phyloP scores from a whole-genome alignment of 2,329 filamentous ascomycete genomes.

The Madurella fahalii region DNA sequence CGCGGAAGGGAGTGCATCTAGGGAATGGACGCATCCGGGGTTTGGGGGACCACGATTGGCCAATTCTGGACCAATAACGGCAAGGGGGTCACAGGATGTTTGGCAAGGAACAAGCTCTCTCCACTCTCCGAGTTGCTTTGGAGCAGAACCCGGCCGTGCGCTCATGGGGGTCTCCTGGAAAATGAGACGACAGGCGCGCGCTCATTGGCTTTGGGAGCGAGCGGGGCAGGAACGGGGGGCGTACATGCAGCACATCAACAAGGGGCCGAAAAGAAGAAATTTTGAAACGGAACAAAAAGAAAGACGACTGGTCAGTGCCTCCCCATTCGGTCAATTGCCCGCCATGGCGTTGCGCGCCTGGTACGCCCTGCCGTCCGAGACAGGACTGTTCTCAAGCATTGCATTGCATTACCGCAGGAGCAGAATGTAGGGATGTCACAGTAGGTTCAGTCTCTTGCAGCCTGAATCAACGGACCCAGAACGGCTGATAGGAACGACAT shows the following conservation, averaged over 20 bases:
- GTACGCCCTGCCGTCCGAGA: neutral
- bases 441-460: neutral
- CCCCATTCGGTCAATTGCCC: neutral
- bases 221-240: conserved; percentile 9
- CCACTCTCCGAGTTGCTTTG: conserved; percentile 13
- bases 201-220: conserved; percentile 18
- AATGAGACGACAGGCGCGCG: conserved; percentile 7
- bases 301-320: conserved; percentile 15
- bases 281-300: conserved; percentile 19
- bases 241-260: conserved; percentile 10
- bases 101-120: conserved; percentile 7
- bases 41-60: conserved; percentile 21
- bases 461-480: too few relatives aligned
- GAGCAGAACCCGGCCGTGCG: conserved; percentile 16
- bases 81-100: conserved; percentile 1
- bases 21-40: conserved; percentile 12
- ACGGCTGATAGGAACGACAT: too few relatives aligned
- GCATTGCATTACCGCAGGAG: neutral
- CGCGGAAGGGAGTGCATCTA: conserved; percentile 16
- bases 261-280: conserved; percentile 21
- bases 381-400: conserved; percentile 1
- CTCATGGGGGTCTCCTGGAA: conserved; percentile 11
- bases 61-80: conserved; percentile 13
- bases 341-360: conserved; percentile 1
- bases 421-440: neutral